A percentile compares a stretch with the other conserved stretches of the same genome.
phyloP scores from a whole-genome alignment of 768 basidiomycete genomes.

The Termitomyces sp. region DNA sequence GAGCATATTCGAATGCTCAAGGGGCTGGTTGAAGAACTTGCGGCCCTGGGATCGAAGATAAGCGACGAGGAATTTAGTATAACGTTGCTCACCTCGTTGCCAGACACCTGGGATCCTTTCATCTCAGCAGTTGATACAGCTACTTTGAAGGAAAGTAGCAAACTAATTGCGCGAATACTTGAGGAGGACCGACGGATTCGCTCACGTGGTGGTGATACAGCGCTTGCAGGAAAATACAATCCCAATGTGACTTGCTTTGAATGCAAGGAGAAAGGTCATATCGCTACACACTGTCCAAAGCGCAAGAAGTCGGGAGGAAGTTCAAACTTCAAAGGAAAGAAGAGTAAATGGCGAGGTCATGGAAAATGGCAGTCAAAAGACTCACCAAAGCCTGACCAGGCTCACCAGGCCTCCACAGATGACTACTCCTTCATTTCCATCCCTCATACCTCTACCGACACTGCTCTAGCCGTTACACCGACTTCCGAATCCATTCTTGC shows the following conservation, averaged over 20 bases:
- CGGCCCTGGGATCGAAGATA: constrained; percentile 17
- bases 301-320: too few species aligned
- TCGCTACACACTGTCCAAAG: too few species aligned
- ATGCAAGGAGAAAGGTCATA: not conserved
- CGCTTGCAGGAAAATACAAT: not conserved
- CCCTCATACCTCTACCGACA: too few species aligned
- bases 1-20: constrained; percentile 27
- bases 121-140: constrained; percentile 16
- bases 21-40: constrained; percentile 19
- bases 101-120: constrained; percentile 31
- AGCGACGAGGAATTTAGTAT: too few species aligned
- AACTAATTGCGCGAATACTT: too few species aligned
- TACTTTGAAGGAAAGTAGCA: constrained; percentile 14
- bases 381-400: too few species aligned
- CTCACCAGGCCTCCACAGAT: too few species aligned
- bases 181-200: not conserved
- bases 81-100: constrained; percentile 27
- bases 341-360: too few species aligned
- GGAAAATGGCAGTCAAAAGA: too few species aligned
- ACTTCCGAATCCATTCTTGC: constrained; percentile 1
- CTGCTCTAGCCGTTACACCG: not conserved
- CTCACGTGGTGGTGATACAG: not conserved
- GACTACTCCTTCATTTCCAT: constrained; percentile 6
- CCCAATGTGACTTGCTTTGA: not conserved
- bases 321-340: too few species aligned